Evolutionary conservation across 805 yeast species (phyloP), one percentile per base, ranked within the genome.

Genomic region (Candida endomychidarum): DNA sequence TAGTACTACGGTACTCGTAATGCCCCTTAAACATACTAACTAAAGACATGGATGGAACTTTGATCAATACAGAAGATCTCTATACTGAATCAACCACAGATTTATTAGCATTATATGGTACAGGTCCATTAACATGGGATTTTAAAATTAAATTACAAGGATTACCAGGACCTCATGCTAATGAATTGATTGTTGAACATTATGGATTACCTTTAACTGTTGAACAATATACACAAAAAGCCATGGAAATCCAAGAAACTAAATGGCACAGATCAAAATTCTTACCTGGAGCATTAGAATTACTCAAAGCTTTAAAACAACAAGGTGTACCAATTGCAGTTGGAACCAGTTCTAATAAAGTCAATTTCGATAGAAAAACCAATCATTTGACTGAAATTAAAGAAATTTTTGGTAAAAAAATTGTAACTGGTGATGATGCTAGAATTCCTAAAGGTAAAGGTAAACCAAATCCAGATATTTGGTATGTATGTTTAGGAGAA

Each of bases 401-500:
- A 50, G 73, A 74, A 2, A 56, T 74, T 22, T 93, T 93, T 54
- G 70, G 72, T 10, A 61, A 60, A 5, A 86, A 82, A 48, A 70
- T 85, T 15, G 84, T 91, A 24, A 83, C 91, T 1, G 98, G 98
- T 5, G 99, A 93, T 65, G 93, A 93, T 56, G 67, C 78, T 24
- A 75, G 95, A 31, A 79, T 93, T 42, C 86, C 91, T 2, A 70
- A 67, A 11, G 98, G 96, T 3, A 75, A 82, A 47, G 98, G 99
- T 5, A 93, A 93, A 59, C 99, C 99, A 10, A 70, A 72, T 43
- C 99, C 99, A 2, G 95, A 90, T 58, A 89, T 93, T 47, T 93
- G 96, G 95, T 77, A 78, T 47, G 72, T 81, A 3, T 96, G 97
- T 31, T 72, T 93, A 45, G 77, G 70, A 14, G 74, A 82, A 10